Percentiles rank a stretch among this genome's conserved stretches.
Conservation (phyloP, 2,329 filamentous ascomycete species). For the Fusarium pilosicola region DNA sequence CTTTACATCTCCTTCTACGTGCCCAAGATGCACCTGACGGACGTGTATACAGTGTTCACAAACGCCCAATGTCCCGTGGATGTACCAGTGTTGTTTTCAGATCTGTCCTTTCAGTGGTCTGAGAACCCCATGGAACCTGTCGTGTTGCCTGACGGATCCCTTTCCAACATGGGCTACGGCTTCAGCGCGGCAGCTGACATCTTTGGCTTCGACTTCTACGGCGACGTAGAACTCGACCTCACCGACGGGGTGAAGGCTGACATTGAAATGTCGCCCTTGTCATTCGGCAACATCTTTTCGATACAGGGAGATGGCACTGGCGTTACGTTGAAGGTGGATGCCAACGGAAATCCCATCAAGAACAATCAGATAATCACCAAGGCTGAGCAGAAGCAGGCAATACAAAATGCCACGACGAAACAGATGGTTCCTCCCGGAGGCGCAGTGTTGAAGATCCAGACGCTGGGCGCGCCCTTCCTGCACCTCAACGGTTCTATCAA, state of each 20-base stretch:
- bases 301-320: neutral
- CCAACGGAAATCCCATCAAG: neutral
- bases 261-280: neutral
- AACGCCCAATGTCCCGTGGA: neutral
- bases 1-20: conserved; percentile 1
- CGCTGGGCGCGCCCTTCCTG: neutral
- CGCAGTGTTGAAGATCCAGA: neutral
- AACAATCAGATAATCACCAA: neutral
- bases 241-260: neutral
- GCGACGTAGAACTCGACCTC: neutral
- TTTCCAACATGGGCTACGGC: neutral
- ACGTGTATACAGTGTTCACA: neutral
- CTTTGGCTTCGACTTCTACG: neutral
- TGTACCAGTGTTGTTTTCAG: neutral
- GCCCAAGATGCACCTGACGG: neutral
- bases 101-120: neutral
- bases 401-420: neutral
- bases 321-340: neutral
- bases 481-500: neutral
- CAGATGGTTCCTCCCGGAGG: neutral
- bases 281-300: neutral
- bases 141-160: neutral
- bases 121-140: neutral
- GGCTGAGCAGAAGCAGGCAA: neutral
- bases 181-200: neutral